Conservation (phyloP, 1,284 basidiomycete species). For the Coniferiporia weirii region DNA sequence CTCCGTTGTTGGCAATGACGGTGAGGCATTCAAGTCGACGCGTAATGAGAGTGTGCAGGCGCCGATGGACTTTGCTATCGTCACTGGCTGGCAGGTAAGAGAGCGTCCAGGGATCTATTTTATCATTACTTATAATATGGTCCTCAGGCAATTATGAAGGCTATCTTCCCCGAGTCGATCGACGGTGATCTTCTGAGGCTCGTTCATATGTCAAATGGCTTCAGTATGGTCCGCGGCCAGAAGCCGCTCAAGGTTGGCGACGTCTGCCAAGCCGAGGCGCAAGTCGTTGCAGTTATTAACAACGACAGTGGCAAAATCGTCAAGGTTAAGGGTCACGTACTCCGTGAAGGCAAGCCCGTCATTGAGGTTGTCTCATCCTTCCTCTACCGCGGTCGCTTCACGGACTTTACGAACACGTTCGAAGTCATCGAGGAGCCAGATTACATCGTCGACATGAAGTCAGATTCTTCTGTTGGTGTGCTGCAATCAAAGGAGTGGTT, state of each 20-base stretch:
- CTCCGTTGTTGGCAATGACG: conserved; percentile 88
- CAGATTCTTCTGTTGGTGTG: conserved; percentile 83
- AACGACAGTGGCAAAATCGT: conserved; percentile 91
- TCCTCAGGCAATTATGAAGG: conserved; percentile 87
- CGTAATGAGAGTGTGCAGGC: conserved; percentile 71
- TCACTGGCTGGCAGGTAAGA: conserved; percentile 92
- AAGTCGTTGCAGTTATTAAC: conserved; percentile 87
- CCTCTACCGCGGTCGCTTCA: conserved; percentile 93
- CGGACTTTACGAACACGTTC: conserved; percentile 94
- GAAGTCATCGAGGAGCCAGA: conserved; percentile 87
- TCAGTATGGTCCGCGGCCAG: conserved; percentile 81
- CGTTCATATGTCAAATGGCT: conserved; percentile 95
- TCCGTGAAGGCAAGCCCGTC: conserved; percentile 70
- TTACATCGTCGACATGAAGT: conserved; percentile 74
- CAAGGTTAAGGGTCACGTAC: conserved; percentile 85
- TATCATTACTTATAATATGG: neutral
- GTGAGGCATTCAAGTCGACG: conserved; percentile 81
- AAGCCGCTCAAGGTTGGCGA: conserved; percentile 81
- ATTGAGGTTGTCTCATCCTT: conserved; percentile 95
- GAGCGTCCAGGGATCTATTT: neutral
- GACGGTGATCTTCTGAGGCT: conserved; percentile 93
- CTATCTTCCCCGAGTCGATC: conserved; percentile 89
- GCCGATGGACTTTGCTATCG: conserved; percentile 99
- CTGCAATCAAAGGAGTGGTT: conserved; percentile 98
- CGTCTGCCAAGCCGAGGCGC: conserved; percentile 85